Percentiles rank a stretch among this genome's conserved stretches.
phyloP scores from a whole-genome alignment of 2,329 filamentous ascomycete species.

The Emmonsiellopsis sp. region DNA sequence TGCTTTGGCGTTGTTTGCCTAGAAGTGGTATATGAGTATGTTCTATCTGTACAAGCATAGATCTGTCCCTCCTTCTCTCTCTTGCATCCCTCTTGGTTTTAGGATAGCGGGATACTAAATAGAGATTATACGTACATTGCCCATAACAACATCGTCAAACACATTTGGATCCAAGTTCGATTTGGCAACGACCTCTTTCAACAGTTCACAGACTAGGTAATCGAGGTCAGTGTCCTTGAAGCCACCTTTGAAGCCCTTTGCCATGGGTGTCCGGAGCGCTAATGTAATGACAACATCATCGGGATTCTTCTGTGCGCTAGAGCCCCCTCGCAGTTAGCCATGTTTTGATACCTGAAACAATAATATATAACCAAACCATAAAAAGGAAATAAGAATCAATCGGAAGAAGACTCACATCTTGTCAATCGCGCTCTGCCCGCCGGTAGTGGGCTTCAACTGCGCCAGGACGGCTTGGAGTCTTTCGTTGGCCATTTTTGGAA shows the following conservation, averaged over 20 bases:
- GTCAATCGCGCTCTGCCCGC: conserved; percentile 10
- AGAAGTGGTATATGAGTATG: conserved; percentile 1
- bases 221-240: conserved; percentile 93
- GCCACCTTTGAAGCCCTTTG: conserved; percentile 82
- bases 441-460: conserved; percentile 14
- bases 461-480: conserved; percentile 12
- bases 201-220: conserved; percentile 70
- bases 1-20: conserved; percentile 74
- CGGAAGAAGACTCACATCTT: conserved; percentile 9
- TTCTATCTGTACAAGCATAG: neutral
- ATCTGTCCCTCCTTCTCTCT: neutral
- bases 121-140: conserved; percentile 58
- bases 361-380: neutral
- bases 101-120: neutral
- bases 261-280: conserved; percentile 77
- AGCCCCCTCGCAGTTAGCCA: neutral
- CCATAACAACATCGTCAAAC: conserved; percentile 83
- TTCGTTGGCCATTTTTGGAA: conserved; percentile 12
- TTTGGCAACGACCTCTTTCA: conserved; percentile 65
- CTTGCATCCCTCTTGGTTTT: neutral
- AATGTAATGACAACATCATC: conserved; percentile 96
- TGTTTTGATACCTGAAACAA: neutral
- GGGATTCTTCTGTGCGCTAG: conserved; percentile 79
- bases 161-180: conserved; percentile 70
- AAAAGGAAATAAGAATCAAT: neutral